These are phyloP conservation scores for Setaria italica DNA, from an alignment of 202 grass and related monocot genomes.

Conservation along the genomic window DNA sequence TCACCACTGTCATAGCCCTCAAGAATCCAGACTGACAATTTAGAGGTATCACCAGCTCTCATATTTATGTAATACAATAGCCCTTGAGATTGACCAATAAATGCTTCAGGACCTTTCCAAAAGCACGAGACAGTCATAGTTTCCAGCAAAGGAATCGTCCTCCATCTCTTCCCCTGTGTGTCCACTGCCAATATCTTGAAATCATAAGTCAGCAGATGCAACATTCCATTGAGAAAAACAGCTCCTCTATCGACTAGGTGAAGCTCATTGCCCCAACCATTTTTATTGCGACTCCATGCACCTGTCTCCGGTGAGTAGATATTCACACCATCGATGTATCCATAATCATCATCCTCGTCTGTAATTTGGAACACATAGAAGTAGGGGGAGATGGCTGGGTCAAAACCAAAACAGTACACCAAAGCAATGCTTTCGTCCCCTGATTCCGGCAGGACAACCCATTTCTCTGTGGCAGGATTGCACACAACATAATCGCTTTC, in stretches of 20 bases:
- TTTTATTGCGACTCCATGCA: constrained; percentile 7
- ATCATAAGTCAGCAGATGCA: background rate
- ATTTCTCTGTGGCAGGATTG: constrained; percentile 29
- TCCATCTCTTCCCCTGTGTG: constrained; percentile 16
- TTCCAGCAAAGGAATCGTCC: constrained; percentile 33
- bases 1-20: background rate
- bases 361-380: constrained; percentile 26
- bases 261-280: constrained; percentile 30
- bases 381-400: background rate
- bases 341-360: background rate
- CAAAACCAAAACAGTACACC: background rate
- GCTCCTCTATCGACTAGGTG: background rate
- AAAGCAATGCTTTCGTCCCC: no score
- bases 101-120: background rate
- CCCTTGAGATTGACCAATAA: constrained; percentile 18
- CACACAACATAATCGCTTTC: background rate
- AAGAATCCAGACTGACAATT: constrained; percentile 20
- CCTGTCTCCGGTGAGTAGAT: constrained; percentile 25
- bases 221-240: constrained; percentile 38
- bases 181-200: constrained; percentile 15
- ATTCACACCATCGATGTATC: background rate
- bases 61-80: constrained; percentile 27
- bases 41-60: background rate
- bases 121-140: background rate
- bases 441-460: background rate